These are phyloP conservation scores for Waltergamsia citrina DNA, from an alignment of 2,329 filamentous ascomycete species.

Conservation along the genomic window DNA sequence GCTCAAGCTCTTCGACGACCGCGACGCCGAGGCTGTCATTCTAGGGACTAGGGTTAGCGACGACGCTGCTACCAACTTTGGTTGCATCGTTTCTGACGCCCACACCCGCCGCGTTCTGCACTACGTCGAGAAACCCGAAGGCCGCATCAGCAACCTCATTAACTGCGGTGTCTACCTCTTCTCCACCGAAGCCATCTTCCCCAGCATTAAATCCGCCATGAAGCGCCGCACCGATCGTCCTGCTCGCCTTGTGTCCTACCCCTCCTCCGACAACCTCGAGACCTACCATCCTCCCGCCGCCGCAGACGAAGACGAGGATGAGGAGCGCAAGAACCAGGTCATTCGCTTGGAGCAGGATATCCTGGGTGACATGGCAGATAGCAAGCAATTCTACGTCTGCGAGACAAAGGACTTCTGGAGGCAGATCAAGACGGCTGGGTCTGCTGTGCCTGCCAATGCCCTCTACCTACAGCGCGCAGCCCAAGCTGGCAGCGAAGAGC, in stretches of 20 bases:
- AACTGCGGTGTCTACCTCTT: constrained; percentile 99
- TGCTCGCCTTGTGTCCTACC: constrained; percentile 78
- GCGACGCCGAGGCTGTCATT: constrained; percentile 93
- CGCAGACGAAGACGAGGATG: constrained; percentile 54
- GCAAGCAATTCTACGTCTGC: constrained; percentile 95
- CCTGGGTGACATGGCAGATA: constrained; percentile 88
- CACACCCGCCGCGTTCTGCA: constrained; percentile 94
- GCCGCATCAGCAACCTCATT: constrained; percentile 95
- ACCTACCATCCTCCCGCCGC: constrained; percentile 34
- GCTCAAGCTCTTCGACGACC: constrained; percentile 88
- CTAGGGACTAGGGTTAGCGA: constrained; percentile 85
- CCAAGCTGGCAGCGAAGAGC: constrained; percentile 69
- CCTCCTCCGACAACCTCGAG: constrained; percentile 88
- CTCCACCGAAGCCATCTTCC: constrained; percentile 91
- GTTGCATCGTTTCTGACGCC: constrained; percentile 90
- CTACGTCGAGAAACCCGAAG: constrained; percentile 98
- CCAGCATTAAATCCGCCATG: constrained; percentile 86
- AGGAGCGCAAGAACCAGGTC: constrained; percentile 73
- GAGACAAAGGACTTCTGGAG: constrained; percentile 99
- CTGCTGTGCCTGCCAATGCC: constrained; percentile 91
- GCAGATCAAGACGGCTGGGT: constrained; percentile 98
- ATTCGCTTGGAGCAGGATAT: constrained; percentile 97
- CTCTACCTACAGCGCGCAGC: constrained; percentile 92
- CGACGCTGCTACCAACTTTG: constrained; percentile 91
- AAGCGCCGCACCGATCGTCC: constrained; percentile 90